Evolutionary conservation across 2,329 filamentous ascomycete genomes (phyloP), one percentile per base, ranked within the genome.

Genomic region (Knufia fluminis): DNA sequence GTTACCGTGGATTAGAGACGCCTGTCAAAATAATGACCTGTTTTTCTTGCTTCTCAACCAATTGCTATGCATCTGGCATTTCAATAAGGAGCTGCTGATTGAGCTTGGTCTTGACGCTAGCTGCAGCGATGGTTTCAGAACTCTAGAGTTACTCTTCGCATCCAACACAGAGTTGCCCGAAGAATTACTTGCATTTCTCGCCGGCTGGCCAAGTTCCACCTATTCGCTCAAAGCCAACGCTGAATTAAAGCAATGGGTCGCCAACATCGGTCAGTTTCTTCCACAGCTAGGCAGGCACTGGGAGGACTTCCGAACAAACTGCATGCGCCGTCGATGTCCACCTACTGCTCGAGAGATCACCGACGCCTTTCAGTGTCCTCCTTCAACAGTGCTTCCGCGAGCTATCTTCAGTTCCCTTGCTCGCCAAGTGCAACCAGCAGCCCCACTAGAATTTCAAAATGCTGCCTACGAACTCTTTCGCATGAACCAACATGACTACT

Each of bases 31-130:
- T 0, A 62, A 71, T 3, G 85, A 89, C 61, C 54, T 69, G 42
- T 78, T 84, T 59, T 88, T 83, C 60, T 57, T 88, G 43, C 69
- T 74, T 4, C 61, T 50, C 24, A 19, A 50, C 28, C 39, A 50
- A 19, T 14, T 50, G 8, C 28, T 16, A 22, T 50, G 48, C 31
- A 24, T 28, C 7, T 43, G 39, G 31, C 19, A 42, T 16, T 26
- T 50, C 14, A 28, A 43, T 12, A 22, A 22, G 20, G 26, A 38
- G 7, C 16, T 19, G 2, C 23, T 45, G 9, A 7, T 26, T 9
- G 23, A 71, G 2, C 59, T 72, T 10, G 63, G 65, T 1, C 60
- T 69, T 40, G 56, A 69, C 2, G 51, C 53, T n/a, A 43, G 54
- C 3, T 53, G 65, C 9, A 51, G 51, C 6, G 36, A 53, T 46